Conservation (phyloP, 148 eudicot species). For the Beta vulgaris region DNA sequence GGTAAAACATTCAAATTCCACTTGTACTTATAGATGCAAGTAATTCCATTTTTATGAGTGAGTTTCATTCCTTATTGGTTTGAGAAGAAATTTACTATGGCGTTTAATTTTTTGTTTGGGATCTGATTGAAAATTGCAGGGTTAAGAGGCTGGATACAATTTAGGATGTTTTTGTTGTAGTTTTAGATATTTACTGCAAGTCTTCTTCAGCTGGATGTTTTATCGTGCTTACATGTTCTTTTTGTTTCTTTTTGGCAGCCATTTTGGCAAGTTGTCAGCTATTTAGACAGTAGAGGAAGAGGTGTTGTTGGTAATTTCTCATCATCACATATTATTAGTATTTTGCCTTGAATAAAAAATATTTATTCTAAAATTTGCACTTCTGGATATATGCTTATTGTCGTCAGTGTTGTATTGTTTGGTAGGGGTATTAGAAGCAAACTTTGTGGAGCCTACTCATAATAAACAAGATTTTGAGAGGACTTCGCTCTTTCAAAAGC, state of each 20-base stretch:
- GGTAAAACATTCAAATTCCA: not conserved
- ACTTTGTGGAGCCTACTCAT: constrained; percentile 82
- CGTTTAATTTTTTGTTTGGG: not conserved
- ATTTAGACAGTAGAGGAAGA: constrained; percentile 64
- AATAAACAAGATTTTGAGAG: constrained; percentile 92
- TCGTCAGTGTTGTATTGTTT: constrained; percentile 4
- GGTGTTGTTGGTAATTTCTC: constrained; percentile 78
- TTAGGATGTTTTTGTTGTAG: not conserved
- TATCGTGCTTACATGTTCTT: constrained; percentile 16
- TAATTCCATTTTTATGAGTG: not conserved
- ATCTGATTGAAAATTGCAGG: not conserved
- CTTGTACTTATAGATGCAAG: not conserved
- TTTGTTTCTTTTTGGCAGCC: constrained; percentile 82
- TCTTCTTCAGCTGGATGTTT: not conserved
- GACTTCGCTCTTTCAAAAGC: constrained; percentile 77
- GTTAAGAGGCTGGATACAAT: not conserved
- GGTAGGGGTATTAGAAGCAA: constrained; percentile 77
- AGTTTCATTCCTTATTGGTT: not conserved
- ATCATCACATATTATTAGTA: not conserved
- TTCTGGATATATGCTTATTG: not conserved
- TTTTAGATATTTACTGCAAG: not conserved
- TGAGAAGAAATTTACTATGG: not conserved
- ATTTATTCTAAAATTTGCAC: not conserved
- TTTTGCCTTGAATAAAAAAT: too few species aligned
- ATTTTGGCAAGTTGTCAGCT: constrained; percentile 76